Base-by-base conservation (phyloP, 169 alveolate species). In the Plasmodium gallinaceum region DNA sequence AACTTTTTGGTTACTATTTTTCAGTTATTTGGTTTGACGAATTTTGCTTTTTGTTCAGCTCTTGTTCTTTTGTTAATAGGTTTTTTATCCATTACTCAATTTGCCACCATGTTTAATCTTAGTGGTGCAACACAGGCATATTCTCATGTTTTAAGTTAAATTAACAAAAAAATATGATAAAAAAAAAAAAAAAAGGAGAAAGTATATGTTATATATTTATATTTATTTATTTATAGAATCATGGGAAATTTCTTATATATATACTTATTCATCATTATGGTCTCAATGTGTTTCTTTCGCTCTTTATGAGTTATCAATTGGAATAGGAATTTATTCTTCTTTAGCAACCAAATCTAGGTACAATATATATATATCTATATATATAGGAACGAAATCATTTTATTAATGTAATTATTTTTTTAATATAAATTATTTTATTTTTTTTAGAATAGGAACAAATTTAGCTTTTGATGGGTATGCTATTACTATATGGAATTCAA, bases 241-340 rank as follows among this genome's bases (percentile, higher is more conserved):
- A 22, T 88, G 93, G 93, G 57, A 92, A 43, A 69, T 69, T 74
- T 51, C 87, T n/a, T 51, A 58, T 24, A 66, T 93, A 45, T 93
- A 86, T 72, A 58, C 86, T 48, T 92, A 90, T 62, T 74, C 93
- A 22, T 61, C 94, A 10, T 80, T 93, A 12, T 93, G 96, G 96
- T 86, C 96, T 42, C 96, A 93, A 70, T 88, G 94, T 18, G 66
- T 93, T 6, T 62, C 94, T 46, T 92, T 91, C 32, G 92, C 95
- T 42, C 76, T 93, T 52, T 93, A 93, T 78, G 96, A 93, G 69
- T 75, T 88, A 58, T 88, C 93, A 12, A 71, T 93, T n/a, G 96
- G 96, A 7, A 92, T 86, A 58, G 96, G 96, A 1, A 90, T 92
- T 9, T 93, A 93, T 92, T 62, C 95, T 22, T 92, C 95, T 14